Percentiles rank a stretch among this genome's conserved stretches.
Evolutionary conservation across 495 filamentous ascomycete species (phyloP).

Genomic region (Choiromyces venosus): DNA sequence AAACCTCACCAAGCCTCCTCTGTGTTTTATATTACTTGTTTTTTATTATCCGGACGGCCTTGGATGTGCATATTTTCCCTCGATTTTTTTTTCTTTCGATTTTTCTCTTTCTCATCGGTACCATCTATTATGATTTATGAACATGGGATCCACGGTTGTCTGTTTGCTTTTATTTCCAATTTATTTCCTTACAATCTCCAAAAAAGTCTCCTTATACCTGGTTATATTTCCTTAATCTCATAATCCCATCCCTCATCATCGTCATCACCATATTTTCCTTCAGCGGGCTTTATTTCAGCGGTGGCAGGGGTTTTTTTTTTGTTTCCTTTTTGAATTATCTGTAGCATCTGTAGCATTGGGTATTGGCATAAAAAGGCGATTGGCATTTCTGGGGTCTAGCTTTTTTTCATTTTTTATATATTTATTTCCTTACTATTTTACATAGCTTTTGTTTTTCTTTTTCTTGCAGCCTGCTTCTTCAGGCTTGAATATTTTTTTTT

Average conservation of each 20-base stretch:
- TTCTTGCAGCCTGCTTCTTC: background rate
- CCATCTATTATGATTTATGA: slow-evolving; percentile 29
- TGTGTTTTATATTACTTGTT: slow-evolving; percentile 15
- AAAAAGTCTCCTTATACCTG: background rate
- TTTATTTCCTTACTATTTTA: background rate
- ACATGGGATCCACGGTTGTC: slow-evolving; percentile 19
- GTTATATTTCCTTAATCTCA: background rate
- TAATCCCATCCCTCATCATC: background rate
- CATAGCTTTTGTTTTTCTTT: background rate
- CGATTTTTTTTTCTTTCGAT: slow-evolving; percentile 28
- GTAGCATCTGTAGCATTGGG: slow-evolving; percentile 29
- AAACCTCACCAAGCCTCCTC: slow-evolving; percentile 10
- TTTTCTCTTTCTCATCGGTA: background rate
- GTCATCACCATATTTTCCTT: slow-evolving; percentile 4
- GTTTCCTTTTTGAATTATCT: slow-evolving; percentile 25
- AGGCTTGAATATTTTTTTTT: background rate
- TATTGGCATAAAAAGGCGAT: slow-evolving; percentile 35
- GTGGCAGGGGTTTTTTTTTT: slow-evolving; percentile 11
- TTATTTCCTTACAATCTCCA: slow-evolving; percentile 14
- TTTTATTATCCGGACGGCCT: slow-evolving; percentile 12
- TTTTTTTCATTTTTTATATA: slow-evolving; percentile 20
- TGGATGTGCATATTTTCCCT: slow-evolving; percentile 23
- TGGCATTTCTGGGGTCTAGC: slow-evolving; percentile 28
- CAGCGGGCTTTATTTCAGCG: slow-evolving; percentile 13
- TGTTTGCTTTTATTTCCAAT: slow-evolving; percentile 21